Base-by-base conservation (phyloP, 495 filamentous ascomycete genomes). In the Aspergillus haitiensis region DNA sequence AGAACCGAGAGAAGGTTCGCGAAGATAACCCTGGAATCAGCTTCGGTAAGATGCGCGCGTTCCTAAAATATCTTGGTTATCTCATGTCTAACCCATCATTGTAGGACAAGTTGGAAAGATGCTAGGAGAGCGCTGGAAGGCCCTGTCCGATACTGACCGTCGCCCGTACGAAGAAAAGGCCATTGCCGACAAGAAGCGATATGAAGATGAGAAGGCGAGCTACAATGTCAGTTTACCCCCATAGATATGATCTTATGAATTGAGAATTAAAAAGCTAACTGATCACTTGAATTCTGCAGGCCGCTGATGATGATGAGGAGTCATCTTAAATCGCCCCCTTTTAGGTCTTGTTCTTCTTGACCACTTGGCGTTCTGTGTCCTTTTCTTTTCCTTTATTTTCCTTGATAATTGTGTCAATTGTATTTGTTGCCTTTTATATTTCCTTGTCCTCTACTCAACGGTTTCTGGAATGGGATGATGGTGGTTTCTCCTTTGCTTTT, bases 51-150 rank as follows among this genome's bases (percentile, higher is more conserved):
- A 33, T 32, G 8, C 21, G 37, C 46, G 9, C 13, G 27, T 27
- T 37, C 18, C 42, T 12, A 7, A 8, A 37, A 18, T 0, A 3
- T 39, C 18, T 33, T 49, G 32, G 61, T 58, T 53, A 50, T 49
- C 52, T 13, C 70, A 27, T 53, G 36, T 51, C 58, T 60, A 60
- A 60, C 33, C 13, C 56, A 15, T 53, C 16, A 32, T 46, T 65
- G 13, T 59, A 96, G 91, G 94, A 65, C 92, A 98, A 74, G 93
- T 99, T 67, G 94, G 94, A 75, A 97, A 97, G 84, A 84, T 90
- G 60, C 91, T 99, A 40, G 94, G 94, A 74, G 92, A 97, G 84
- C 86, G 87, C 78, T 99, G 94, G 94, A 99, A 98, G 91, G 89
- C 86, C 37, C 81, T 99, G 50, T 87, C 82, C 78, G 89, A 94